phyloP scores from a whole-genome alignment of 2,329 filamentous ascomycete genomes.

The Colletotrichum sp. region DNA sequence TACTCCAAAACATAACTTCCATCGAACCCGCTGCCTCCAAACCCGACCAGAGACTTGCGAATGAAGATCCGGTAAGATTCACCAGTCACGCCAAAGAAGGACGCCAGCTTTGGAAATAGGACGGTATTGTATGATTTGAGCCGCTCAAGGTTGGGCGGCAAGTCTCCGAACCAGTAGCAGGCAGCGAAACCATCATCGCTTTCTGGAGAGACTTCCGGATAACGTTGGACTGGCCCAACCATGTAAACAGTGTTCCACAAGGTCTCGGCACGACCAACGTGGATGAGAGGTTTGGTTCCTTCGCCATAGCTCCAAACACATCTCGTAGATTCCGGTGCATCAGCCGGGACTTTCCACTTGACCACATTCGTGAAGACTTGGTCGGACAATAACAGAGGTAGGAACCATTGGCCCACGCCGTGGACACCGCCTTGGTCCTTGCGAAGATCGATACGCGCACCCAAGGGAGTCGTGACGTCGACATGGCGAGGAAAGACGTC shows the following conservation, averaged over 20 bases:
- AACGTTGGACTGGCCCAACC: conserved; percentile 18
- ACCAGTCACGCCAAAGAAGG: conserved; percentile 8
- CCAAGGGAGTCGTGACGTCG: conserved; percentile 6
- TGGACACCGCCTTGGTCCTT: conserved; percentile 6
- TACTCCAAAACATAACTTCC: conserved; percentile 20
- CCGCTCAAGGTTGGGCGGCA: conserved; percentile 11
- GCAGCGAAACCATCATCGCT: not conserved
- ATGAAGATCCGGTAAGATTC: conserved; percentile 20
- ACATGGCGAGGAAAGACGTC: conserved; percentile 19
- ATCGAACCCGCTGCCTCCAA: conserved; percentile 12
- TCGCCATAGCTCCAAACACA: conserved; percentile 23
- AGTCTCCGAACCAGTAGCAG: conserved; percentile 21
- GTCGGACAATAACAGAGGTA: conserved; percentile 13
- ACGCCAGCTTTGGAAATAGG: conserved; percentile 5
- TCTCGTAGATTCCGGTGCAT: conserved; percentile 13
- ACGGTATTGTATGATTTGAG: conserved; percentile 14
- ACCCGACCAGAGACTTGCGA: conserved; percentile 2
- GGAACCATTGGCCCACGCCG: conserved; percentile 17
- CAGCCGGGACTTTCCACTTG: conserved; percentile 14
- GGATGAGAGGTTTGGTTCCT: conserved; percentile 9
- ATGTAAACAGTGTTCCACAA: conserved; percentile 18
- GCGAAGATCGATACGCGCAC: conserved; percentile 18
- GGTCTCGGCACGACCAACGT: not conserved
- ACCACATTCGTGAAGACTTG: conserved; percentile 7
- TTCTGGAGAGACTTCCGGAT: not conserved